phyloP scores from a whole-genome alignment of 2,329 filamentous ascomycete species.

The Aspergillus flavus region DNA sequence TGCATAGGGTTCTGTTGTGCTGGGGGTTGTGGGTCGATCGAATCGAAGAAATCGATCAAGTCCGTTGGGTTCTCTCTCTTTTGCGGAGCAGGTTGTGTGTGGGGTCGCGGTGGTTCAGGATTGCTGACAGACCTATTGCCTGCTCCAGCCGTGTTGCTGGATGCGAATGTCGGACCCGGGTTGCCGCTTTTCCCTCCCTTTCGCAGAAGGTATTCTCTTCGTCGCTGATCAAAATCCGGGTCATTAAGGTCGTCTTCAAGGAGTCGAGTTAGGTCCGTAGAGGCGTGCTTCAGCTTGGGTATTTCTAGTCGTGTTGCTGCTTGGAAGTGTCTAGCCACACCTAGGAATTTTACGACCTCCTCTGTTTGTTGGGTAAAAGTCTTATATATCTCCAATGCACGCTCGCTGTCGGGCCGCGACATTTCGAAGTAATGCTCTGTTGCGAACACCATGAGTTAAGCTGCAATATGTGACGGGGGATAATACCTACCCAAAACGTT shows the following conservation, averaged over 20 bases:
- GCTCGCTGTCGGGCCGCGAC: slow-evolving; percentile 89
- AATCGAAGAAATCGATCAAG: slow-evolving; percentile 92
- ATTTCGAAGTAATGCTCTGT: slow-evolving; percentile 97
- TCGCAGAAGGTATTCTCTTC: slow-evolving; percentile 87
- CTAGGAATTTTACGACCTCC: slow-evolving; percentile 85
- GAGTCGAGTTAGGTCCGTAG: slow-evolving; percentile 84
- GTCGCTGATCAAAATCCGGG: slow-evolving; percentile 90
- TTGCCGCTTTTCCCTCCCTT: slow-evolving; percentile 69
- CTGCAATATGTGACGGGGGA: background rate
- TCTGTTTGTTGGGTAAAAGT: slow-evolving; percentile 91
- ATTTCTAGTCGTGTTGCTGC: slow-evolving; percentile 91
- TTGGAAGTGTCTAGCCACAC: slow-evolving; percentile 85
- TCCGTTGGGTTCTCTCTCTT: slow-evolving; percentile 58
- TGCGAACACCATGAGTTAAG: slow-evolving; percentile 15
- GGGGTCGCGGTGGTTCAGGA: slow-evolving; percentile 26
- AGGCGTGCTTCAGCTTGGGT: slow-evolving; percentile 95
- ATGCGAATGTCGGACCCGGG: slow-evolving; percentile 27
- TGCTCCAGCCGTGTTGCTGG: slow-evolving; percentile 22
- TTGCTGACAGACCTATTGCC: slow-evolving; percentile 31
- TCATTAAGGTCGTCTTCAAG: slow-evolving; percentile 94
- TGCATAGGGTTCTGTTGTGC: slow-evolving; percentile 46
- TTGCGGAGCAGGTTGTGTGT: slow-evolving; percentile 34
- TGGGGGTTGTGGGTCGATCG: slow-evolving; percentile 83
- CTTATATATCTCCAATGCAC: slow-evolving; percentile 89
- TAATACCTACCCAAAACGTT: slow-evolving; percentile 80